Evolutionary conservation across 805 yeast genomes (phyloP).

Genomic region (Metschnikowia proteae): DNA sequence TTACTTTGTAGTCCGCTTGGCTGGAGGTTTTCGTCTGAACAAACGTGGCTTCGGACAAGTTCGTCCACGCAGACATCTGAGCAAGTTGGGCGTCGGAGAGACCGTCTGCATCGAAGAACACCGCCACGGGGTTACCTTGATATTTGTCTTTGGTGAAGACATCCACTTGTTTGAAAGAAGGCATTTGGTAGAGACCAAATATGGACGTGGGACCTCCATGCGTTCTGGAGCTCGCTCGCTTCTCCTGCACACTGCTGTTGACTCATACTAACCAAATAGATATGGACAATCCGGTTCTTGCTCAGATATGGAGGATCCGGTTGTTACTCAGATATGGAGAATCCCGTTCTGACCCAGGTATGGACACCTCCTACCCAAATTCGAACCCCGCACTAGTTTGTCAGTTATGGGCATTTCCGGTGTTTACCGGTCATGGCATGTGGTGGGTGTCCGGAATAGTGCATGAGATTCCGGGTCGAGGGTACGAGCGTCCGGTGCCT

Average conservation of each 20-base stretch:
- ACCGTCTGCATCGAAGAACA: constrained; percentile 39
- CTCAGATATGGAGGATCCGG: no score
- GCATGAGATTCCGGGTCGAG: no score
- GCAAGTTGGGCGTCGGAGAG: constrained; percentile 42
- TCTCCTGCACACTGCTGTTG: neutral
- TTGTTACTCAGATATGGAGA: no score
- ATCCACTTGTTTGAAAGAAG: constrained; percentile 36
- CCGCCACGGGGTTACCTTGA: constrained; percentile 57
- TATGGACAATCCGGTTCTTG: no score
- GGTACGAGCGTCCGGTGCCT: neutral
- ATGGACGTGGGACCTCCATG: neutral
- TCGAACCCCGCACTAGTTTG: no score
- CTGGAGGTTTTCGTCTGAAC: constrained; percentile 37
- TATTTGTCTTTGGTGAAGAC: constrained; percentile 38
- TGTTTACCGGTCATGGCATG: no score
- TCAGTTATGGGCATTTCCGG: no score
- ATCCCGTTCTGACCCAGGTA: no score
- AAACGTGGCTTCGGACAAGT: constrained; percentile 57
- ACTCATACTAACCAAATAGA: neutral
- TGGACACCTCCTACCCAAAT: no score
- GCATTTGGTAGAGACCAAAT: constrained; percentile 6
- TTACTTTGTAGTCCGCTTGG: constrained; percentile 44
- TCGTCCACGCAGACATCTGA: constrained; percentile 55
- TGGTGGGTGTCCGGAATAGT: no score
- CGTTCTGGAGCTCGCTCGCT: neutral